Base-by-base conservation (phyloP, 1,284 basidiomycete genomes). In the Puccinia novopanici region DNA sequence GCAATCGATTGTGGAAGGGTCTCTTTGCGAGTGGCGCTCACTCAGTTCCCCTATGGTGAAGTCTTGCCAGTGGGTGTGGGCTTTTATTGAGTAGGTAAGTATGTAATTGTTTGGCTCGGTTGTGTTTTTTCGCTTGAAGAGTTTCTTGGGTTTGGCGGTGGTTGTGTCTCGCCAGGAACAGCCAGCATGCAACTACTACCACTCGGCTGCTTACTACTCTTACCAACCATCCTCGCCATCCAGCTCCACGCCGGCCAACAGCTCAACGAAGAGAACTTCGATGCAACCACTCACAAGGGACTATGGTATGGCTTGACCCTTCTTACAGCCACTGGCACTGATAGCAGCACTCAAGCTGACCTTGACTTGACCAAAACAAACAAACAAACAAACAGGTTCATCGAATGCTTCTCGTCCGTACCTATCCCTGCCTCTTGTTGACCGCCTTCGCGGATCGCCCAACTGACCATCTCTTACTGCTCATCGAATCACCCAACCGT, bases 321-420 rank as follows among this genome's bases (percentile, higher is more conserved):
- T 37, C 52, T 59, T 37, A 37, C 9, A 27, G 1, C 6, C 10
- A 15, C 61, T 30, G 19, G 27, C 4, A 8, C 37, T 52, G n/a
- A n/a, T n/a, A 10, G 6, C 27, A 34, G 37, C 45, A 34, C 65
- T n/a, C 10, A 17, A 17, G 22, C n/a, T 59, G 2, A 70, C 54
- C 61, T 59, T 2, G 12, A 48, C 3, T 57, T 30, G n/a, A n/a
- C n/a, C n/a, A n/a, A n/a, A n/a, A n/a, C n/a, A 52, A 13, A 5
- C 59, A 45, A 17, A n/a, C n/a, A 34, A 34, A 34, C 34, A 34
- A 34, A n/a, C 61, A 80, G 77, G 68, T 63, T 80, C 50, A 48
- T 80, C 67, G 77, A 80, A 80, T 70, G 48, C 37, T 80, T 50
- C 70, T 80, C 77, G 77, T 80, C 37, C 40, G 77, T 80, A 8